Conservation (phyloP, 257 asterid species). For the Solanum chiquidenum region DNA sequence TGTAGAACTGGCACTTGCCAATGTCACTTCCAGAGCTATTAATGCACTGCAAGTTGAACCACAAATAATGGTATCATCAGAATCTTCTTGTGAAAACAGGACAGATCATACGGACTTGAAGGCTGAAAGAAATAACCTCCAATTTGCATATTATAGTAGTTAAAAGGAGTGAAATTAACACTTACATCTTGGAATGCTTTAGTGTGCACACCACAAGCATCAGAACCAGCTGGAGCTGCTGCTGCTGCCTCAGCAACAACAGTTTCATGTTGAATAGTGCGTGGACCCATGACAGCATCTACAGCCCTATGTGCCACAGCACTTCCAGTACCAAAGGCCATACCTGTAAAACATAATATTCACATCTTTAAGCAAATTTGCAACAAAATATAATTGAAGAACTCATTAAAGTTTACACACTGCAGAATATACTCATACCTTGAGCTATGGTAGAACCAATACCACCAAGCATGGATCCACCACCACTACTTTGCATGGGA, state of each 20-base stretch:
- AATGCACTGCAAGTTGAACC: constrained; percentile 6
- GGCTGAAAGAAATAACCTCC: background rate
- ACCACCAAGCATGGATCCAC: constrained; percentile 53
- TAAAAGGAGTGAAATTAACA: background rate
- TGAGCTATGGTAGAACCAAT: constrained; percentile 40
- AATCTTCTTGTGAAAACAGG: background rate
- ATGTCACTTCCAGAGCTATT: constrained; percentile 9
- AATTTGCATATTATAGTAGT: background rate
- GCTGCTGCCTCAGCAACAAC: constrained; percentile 38
- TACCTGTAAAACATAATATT: constrained; percentile 22
- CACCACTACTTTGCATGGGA: constrained; percentile 45
- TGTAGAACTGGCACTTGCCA: constrained; percentile 18
- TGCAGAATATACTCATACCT: constrained; percentile 2
- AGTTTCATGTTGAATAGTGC: constrained; percentile 58
- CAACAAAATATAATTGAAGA: background rate
- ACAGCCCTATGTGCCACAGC: constrained; percentile 71
- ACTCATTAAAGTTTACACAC: background rate
- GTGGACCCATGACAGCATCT: constrained; percentile 70
- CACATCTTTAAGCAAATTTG: background rate
- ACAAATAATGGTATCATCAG: background rate
- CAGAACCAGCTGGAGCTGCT: constrained; percentile 28
- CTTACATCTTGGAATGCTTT: constrained; percentile 76
- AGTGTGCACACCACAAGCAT: constrained; percentile 49
- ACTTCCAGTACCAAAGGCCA: constrained; percentile 67
- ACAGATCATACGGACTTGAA: background rate